A percentile compares a stretch with the other conserved stretches of the same genome.
phyloP scores from a whole-genome alignment of 805 yeast species.

The Helenozyma baotianmanensis region DNA sequence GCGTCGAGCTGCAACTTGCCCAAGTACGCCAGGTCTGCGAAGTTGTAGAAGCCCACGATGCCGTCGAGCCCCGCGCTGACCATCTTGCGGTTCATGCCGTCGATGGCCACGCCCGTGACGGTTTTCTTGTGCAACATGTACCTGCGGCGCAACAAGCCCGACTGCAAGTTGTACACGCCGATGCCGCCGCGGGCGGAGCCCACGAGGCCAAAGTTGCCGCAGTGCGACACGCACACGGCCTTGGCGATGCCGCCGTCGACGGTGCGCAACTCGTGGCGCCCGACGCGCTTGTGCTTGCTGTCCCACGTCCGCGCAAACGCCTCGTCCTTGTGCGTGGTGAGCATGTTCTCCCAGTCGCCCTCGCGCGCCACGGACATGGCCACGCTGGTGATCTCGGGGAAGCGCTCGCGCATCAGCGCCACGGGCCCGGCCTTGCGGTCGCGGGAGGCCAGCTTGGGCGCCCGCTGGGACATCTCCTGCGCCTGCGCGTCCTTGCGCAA shows the following conservation, averaged over 20 bases:
- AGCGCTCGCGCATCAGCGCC: constrained; percentile 56
- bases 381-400: constrained; percentile 69
- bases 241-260: constrained; percentile 76
- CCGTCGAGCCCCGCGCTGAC: constrained; percentile 90
- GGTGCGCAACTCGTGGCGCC: constrained; percentile 65
- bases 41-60: constrained; percentile 79
- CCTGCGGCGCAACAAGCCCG: constrained; percentile 75
- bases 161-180: constrained; percentile 83
- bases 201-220: constrained; percentile 92
- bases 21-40: constrained; percentile 61
- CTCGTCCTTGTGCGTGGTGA: constrained; percentile 85
- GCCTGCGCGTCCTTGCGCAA: constrained; percentile 95
- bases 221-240: constrained; percentile 74
- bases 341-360: constrained; percentile 89
- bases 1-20: constrained; percentile 67
- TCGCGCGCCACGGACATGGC: constrained; percentile 71
- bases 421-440: constrained; percentile 53
- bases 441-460: constrained; percentile 30
- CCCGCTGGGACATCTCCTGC: constrained; percentile 82
- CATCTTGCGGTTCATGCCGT: constrained; percentile 85
- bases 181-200: constrained; percentile 87
- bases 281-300: constrained; percentile 71
- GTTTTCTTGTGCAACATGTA: constrained; percentile 69
- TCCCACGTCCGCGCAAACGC: constrained; percentile 89
- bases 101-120: constrained; percentile 84